These are phyloP conservation scores for Panaeolus cyanescens DNA, from an alignment of 768 basidiomycete species.

Conservation along the genomic window DNA sequence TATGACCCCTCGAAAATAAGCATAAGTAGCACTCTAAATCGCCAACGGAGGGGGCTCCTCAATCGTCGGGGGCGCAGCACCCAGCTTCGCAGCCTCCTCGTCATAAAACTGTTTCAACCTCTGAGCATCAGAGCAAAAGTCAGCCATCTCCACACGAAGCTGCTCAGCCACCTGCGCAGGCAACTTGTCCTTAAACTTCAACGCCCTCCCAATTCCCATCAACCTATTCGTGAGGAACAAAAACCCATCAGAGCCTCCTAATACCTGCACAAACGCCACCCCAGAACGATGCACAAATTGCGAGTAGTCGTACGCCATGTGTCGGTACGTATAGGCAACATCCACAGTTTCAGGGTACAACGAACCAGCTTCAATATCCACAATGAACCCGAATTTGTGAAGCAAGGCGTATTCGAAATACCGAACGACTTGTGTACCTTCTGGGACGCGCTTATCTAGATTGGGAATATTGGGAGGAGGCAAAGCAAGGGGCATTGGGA, in stretches of 20 bases:
- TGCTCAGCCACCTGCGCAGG: slow-evolving; percentile 62
- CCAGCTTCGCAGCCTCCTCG: slow-evolving; percentile 59
- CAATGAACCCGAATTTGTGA: slow-evolving; percentile 76
- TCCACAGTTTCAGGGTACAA: slow-evolving; percentile 83
- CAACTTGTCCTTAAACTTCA: slow-evolving; percentile 52
- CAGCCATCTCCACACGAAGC: slow-evolving; percentile 58
- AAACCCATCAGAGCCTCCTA: slow-evolving; percentile 80
- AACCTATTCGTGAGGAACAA: slow-evolving; percentile 88
- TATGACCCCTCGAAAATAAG: neutral
- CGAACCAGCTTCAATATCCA: slow-evolving; percentile 78
- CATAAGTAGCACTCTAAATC: slow-evolving; percentile 35
- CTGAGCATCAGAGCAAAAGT: slow-evolving; percentile 64
- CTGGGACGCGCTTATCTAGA: slow-evolving; percentile 65
- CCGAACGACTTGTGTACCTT: slow-evolving; percentile 62
- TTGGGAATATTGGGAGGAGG: slow-evolving; percentile 74
- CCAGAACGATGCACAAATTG: slow-evolving; percentile 94
- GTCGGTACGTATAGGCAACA: slow-evolving; percentile 88
- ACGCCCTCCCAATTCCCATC: slow-evolving; percentile 71
- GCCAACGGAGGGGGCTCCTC: slow-evolving; percentile 60
- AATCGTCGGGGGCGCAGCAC: slow-evolving; percentile 30
- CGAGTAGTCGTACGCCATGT: slow-evolving; percentile 73
- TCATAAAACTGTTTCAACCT: slow-evolving; percentile 70
- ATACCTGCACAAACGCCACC: slow-evolving; percentile 86
- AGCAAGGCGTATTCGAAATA: slow-evolving; percentile 86
- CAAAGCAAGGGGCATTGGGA: slow-evolving; percentile 75